Evolutionary conservation across 805 yeast species (phyloP).

Genomic region (Zygosaccharomyces bailii): DNA sequence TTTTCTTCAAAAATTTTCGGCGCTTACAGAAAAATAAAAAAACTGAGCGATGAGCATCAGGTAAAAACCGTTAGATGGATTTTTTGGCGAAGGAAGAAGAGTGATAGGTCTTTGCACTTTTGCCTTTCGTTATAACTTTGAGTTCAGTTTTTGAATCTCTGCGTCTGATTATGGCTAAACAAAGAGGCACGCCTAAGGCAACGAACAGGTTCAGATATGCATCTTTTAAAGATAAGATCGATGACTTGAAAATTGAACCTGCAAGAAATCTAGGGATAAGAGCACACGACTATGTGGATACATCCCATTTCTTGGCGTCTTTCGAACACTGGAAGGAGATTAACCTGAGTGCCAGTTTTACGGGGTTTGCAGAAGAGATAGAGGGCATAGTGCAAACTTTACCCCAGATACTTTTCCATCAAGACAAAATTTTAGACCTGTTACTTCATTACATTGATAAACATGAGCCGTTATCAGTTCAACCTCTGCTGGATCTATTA

Average conservation of each 20-base stretch:
- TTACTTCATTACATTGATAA: constrained; percentile 46
- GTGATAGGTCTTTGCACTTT: neutral
- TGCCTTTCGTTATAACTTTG: neutral
- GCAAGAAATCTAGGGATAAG: constrained; percentile 51
- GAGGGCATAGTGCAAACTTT: constrained; percentile 60
- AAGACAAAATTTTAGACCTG: constrained; percentile 52
- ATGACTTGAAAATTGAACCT: constrained; percentile 80
- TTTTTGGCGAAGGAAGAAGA: neutral
- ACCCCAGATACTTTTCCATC: constrained; percentile 77
- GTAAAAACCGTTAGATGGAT: neutral
- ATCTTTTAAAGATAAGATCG: constrained; percentile 82
- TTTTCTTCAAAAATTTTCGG: constrained; percentile 5
- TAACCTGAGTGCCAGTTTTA: constrained; percentile 69
- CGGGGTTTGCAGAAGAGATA: constrained; percentile 56
- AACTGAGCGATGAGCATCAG: constrained; percentile 2
- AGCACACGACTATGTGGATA: constrained; percentile 65
- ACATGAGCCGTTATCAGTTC: constrained; percentile 68
- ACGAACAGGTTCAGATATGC: constrained; percentile 58
- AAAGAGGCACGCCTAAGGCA: constrained; percentile 50
- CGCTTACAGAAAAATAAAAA: constrained; percentile 2
- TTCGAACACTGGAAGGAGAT: constrained; percentile 85
- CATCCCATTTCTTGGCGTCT: constrained; percentile 76
- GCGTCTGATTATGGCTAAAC: constrained; percentile 31
- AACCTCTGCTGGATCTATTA: constrained; percentile 74
- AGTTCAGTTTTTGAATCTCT: neutral